Conservation (phyloP, 768 basidiomycete species). For the Suillus placidus region DNA sequence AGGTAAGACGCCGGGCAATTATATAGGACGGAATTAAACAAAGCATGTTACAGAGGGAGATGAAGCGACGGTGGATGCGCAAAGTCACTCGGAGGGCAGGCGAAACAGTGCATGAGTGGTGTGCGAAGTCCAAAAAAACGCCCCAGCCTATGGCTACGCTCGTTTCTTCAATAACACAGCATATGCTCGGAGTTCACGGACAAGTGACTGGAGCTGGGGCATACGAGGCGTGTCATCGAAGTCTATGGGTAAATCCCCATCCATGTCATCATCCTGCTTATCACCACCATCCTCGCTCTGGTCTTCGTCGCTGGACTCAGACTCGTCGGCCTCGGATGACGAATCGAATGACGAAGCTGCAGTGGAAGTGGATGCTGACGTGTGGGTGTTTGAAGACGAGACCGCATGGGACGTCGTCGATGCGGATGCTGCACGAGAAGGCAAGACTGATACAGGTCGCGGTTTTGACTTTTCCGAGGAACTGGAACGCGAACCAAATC, state of each 20-base stretch:
- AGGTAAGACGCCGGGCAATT: neutral
- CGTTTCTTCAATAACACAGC: conserved; percentile 41
- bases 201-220: conserved; percentile 46
- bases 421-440: neutral
- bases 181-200: conserved; percentile 59
- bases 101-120: neutral
- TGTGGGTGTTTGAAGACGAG: neutral
- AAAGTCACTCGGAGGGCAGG: neutral
- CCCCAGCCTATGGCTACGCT: neutral
- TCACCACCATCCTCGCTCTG: conserved; percentile 1
- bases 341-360: neutral
- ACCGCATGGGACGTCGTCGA: neutral
- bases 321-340: conserved; percentile 6
- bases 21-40: neutral
- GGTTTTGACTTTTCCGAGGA: neutral
- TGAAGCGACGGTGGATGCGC: neutral
- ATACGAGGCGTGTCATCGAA: conserved; percentile 24
- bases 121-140: neutral
- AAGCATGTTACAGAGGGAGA: neutral
- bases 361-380: neutral
- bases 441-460: neutral
- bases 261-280: conserved; percentile 17
- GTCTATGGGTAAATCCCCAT: conserved; percentile 11
- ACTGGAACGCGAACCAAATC: conserved; percentile 29
- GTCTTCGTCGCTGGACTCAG: neutral